Evolutionary conservation across 805 yeast genomes (phyloP), one percentile per base, ranked within the genome.

Genomic region (Torulaspora maleeae): DNA sequence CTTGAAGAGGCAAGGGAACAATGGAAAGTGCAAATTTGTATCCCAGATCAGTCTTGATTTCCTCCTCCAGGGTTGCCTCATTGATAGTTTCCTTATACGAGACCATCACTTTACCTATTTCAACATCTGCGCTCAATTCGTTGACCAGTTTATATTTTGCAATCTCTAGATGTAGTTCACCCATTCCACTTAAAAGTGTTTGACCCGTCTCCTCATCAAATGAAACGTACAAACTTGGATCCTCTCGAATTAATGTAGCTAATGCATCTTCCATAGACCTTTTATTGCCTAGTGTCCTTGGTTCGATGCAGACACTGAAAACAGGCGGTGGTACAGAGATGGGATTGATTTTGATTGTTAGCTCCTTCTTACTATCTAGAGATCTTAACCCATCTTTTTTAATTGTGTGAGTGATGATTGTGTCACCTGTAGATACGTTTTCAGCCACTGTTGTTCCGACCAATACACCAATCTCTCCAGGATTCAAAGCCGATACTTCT

Each of bases 111-210:
- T 82, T 82, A 37, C 96, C 89, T 32, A 88, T 74, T 27, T 81
- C 82, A 1, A 86, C 84, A 45, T 82, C 80, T 2, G 95, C 96
- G 61, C 83, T 83, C 75, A 89, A 73, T 47, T 88, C 95, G 35
- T 77, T 77, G n/a, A 86, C 67, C 34, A 89, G 73, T 44, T 97
- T 73, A 56, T 87, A 93, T 38, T 74, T 75, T 1, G 93, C 85
- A 53, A 93, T 89, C 54, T 93, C 98, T 40, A 93, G 72, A 67
- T 93, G 99, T 38, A 93, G 72, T 60, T 93, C 99, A 50, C 99
- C 99, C 96, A 91, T 90, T 55, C 99, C 99, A 46, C 95, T 86
- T 60, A 93, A 83, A 50, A 93, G 78, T 12, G 97, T 93, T 67
- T 93, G 96, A 66, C 93, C 93, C 35, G 95, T 83, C 69, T 93